Base-by-base conservation (phyloP, 305 asterid genomes). In the Plantago coronopus region DNA sequence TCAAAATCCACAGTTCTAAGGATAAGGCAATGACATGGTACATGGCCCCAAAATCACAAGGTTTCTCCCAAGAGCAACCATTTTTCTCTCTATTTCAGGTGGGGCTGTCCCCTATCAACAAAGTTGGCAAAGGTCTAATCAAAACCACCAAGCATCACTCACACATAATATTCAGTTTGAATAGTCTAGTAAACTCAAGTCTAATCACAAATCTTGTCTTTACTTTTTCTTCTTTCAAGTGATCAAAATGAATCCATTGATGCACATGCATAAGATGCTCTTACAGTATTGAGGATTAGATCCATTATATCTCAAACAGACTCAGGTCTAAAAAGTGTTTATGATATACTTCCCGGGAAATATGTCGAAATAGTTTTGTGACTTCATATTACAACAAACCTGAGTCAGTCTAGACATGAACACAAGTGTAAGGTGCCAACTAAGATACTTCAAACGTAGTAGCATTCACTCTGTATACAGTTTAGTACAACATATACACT, bases 1-100 rank as follows among this genome's bases (percentile, higher is more conserved):
- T 25, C 58, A 53, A 53, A 37, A 53, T 53, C 40, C 42, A 53
- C 42, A 53, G 58, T 53, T 27, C 4, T 16, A 23, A 37, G 42
- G 58, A 53, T 53, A 53, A 53, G 58, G 58, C 20, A 15, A 25
- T 14, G 29, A 51, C 57, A 51, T 53, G 42, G 58, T 23, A 37
- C 42, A 27, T 53, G 58, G 58, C 42, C 42, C 42, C 29, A 23
- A 53, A 53, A 53, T 16, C 58, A 53, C 58, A 53, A 50, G 34
- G 31, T 50, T 21, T 50, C 34, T 22, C 11, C 5, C 25, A 23
- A 37, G n/a, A 53, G 34, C 8, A 19, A 53, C 58, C 58, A 53
- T 22, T 25, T 53, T 53, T 53, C n/a, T 17, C 40, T 37, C 34
- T 15, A 53, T 6, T 48, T 27, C 58, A 51, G 58, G 58, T 53